Conservation (phyloP, 176 grass and related monocot species). For the Raddia guianensis region DNA sequence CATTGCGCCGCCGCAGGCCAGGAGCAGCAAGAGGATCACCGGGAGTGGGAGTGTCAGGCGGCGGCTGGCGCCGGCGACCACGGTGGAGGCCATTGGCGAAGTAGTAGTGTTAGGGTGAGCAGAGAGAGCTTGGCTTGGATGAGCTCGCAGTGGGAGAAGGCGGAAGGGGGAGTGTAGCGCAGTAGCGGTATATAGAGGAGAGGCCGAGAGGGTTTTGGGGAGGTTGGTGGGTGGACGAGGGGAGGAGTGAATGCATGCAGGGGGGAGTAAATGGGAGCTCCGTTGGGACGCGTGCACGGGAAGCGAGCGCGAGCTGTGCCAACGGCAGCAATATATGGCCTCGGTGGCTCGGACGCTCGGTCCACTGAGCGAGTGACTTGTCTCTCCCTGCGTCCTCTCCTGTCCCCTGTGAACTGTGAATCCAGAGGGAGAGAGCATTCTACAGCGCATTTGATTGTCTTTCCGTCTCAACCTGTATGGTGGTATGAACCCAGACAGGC, state of each 20-base stretch:
- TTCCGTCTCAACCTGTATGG: too few species aligned
- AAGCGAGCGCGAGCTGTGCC: not conserved
- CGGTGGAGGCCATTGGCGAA: conserved; percentile 22
- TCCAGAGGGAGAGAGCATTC: too few species aligned
- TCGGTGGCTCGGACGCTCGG: not conserved
- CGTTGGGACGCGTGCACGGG: not conserved
- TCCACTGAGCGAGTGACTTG: conserved; percentile 4
- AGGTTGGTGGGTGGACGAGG: conserved; percentile 30
- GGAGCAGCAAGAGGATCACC: not conserved
- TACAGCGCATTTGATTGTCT: too few species aligned
- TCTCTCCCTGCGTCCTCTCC: too few species aligned
- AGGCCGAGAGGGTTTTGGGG: not conserved
- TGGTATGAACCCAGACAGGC: too few species aligned
- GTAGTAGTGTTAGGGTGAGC: not conserved
- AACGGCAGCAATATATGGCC: conserved; percentile 14
- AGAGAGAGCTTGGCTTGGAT: conserved; percentile 7
- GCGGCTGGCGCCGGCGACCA: not conserved
- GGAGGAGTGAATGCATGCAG: conserved; percentile 34
- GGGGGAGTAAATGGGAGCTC: conserved; percentile 42
- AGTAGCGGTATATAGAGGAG: conserved; percentile 36
- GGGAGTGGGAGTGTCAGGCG: not conserved
- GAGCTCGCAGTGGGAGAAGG: not conserved
- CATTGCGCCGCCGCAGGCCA: conserved; percentile 15
- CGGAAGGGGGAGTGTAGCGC: not conserved
- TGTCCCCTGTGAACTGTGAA: too few species aligned